Evolutionary conservation across 1,139 yeast species (phyloP).

Genomic region (Magnusiomyces starmeri): DNA sequence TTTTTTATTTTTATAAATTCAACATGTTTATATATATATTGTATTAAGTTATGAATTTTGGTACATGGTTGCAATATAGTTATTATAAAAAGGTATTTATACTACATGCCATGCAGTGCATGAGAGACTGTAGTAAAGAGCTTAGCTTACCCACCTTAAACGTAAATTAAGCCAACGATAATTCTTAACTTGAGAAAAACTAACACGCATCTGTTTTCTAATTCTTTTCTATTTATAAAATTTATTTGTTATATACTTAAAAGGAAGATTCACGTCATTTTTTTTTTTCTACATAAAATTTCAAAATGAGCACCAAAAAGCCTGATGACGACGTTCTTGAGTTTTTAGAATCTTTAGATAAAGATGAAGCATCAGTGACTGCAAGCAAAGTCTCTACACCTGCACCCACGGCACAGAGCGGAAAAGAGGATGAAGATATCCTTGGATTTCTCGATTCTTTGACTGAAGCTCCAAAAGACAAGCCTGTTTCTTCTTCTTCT

Average conservation of each 20-base stretch:
- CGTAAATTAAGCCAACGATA: no score
- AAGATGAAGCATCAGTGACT: slow-evolving; percentile 39
- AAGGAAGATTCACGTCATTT: background rate
- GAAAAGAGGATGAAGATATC: slow-evolving; percentile 56
- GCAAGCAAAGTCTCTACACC: slow-evolving; percentile 17
- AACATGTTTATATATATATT: no score
- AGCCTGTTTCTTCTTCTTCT: slow-evolving; percentile 1
- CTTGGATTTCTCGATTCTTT: slow-evolving; percentile 83
- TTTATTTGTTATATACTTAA: no score
- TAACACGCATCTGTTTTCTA: background rate
- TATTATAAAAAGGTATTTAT: no score
- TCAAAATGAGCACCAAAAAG: slow-evolving; percentile 5
- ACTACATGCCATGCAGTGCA: no score
- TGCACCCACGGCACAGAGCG: slow-evolving; percentile 21
- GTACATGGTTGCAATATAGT: no score
- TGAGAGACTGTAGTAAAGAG: no score
- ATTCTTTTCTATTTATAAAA: background rate
- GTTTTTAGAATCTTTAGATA: slow-evolving; percentile 82
- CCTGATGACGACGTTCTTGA: slow-evolving; percentile 71
- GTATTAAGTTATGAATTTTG: no score
- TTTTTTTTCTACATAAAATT: background rate
- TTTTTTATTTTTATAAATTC: background rate
- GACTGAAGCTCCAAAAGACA: slow-evolving; percentile 22
- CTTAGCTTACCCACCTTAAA: no score
- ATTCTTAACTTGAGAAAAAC: no score